Evolutionary conservation across 768 basidiomycete species (phyloP), one percentile per base, ranked within the genome.

Genomic region (Naematelia aurantialba): DNA sequence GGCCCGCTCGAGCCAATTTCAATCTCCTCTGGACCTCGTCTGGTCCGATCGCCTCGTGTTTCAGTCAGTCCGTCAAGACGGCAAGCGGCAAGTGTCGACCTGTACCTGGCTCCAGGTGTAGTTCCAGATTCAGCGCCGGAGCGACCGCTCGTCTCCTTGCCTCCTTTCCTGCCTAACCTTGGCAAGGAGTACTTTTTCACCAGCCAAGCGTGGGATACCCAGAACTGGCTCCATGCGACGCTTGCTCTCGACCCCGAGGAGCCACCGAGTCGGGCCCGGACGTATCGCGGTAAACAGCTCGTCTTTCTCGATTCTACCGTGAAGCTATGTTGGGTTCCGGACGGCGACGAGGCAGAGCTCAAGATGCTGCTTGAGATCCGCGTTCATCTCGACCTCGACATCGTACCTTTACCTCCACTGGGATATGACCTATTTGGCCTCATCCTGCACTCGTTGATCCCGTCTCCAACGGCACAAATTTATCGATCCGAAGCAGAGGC

Each of bases 391-490:
- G 52, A 70, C 46, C 24, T 63, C 24, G 24, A 56, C 2, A 52
- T 42, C 25, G 48, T 22, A 2, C 62, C 66, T 0, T 42, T 64
- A 22, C 63, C 71, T 2, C 62, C 65, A 4, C 24, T 63, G 8
- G 71, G 63, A 1, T 30, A 64, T 13, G 71, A 73, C 34, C 60
- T 73, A 24, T 50, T 64, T 21, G 71, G 71, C 14, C 48, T 73
- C n/a, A 65, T 73, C 47, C 56, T 73, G 3, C 65, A 73, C 39
- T 68, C 68, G 13, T 56, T 70, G 4, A 61, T 73, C 2, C 71
- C 68, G 5, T 52, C 63, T 3, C 57, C 61, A 25, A 68, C 61
- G 5, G 11, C 54, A 0, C 19, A 19, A 4, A 42, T 21, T 17
- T 47, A n/a, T 13, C 2, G n/a, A 4, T 50, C 49, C 4, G 65